These are phyloP conservation scores for Penicillium alfredii DNA, from an alignment of 495 filamentous ascomycete species.

Conservation along the genomic window DNA sequence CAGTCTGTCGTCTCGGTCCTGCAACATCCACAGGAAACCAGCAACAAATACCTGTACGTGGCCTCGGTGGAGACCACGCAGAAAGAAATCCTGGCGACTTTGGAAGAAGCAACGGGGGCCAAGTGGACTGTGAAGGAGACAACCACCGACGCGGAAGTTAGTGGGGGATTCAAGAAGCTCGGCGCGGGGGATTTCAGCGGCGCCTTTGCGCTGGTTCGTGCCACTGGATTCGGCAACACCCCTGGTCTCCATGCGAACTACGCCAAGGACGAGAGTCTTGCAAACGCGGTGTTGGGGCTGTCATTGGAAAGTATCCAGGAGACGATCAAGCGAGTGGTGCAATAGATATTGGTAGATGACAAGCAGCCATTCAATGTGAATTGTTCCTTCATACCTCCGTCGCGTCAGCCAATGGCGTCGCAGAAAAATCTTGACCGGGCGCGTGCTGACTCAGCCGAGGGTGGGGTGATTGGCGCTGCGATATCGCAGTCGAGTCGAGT, in stretches of 20 bases:
- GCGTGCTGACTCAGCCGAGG: constrained; percentile 35
- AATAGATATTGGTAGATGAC: too few species aligned
- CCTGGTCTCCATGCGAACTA: constrained; percentile 26
- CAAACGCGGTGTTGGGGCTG: constrained; percentile 28
- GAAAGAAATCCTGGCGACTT: constrained; percentile 36
- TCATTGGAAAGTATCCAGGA: constrained; percentile 23
- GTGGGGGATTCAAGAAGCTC: constrained; percentile 25
- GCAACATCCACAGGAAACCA: constrained; percentile 31
- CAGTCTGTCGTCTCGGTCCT: constrained; percentile 37
- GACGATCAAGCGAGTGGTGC: constrained; percentile 23
- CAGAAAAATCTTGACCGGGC: constrained; percentile 1
- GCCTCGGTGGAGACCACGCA: constrained; percentile 41
- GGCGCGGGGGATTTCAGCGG: constrained; percentile 31
- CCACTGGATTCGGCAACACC: constrained; percentile 20
- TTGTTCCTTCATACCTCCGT: too few species aligned
- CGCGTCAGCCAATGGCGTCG: constrained; percentile 20
- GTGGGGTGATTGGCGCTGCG: constrained; percentile 26
- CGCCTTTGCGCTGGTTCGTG: constrained; percentile 23
- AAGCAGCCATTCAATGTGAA: too few species aligned
- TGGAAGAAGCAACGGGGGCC: constrained; percentile 37
- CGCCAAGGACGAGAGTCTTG: constrained; percentile 19
- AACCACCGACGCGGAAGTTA: constrained; percentile 24
- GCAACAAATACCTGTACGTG: constrained; percentile 45
- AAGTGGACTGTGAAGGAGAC: constrained; percentile 35
- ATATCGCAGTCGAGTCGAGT: constrained; percentile 29